These are phyloP conservation scores for Trichoderma sp. DNA, from an alignment of 2,329 filamentous ascomycete genomes.

Conservation along the genomic window DNA sequence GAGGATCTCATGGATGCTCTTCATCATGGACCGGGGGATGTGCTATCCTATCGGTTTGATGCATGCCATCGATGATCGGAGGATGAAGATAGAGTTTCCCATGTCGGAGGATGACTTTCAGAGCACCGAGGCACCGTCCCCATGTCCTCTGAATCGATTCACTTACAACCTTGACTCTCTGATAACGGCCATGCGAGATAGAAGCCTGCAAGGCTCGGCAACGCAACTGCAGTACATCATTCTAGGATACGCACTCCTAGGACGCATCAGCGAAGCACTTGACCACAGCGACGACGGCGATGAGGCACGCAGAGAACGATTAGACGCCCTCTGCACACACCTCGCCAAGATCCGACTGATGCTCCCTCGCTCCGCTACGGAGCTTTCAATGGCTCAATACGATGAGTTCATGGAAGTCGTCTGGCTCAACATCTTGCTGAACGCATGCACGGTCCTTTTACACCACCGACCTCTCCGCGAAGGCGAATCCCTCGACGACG, in stretches of 20 bases:
- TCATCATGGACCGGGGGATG: conserved; percentile 34
- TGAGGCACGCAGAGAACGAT: conserved; percentile 16
- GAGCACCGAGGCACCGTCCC: background rate
- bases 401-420: conserved; percentile 30
- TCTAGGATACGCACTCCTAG: conserved; percentile 32
- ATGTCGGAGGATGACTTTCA: conserved; percentile 34
- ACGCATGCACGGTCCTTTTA: conserved; percentile 31
- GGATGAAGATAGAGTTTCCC: conserved; percentile 33
- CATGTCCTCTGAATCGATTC: background rate
- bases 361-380: conserved; percentile 33
- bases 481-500: conserved; percentile 22
- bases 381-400: conserved; percentile 31
- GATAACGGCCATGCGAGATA: conserved; percentile 30
- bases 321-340: conserved; percentile 30
- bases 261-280: conserved; percentile 32
- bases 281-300: conserved; percentile 29
- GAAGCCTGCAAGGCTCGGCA: conserved; percentile 20
- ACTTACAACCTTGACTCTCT: conserved; percentile 30
- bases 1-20: conserved; percentile 34
- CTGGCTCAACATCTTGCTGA: conserved; percentile 33
- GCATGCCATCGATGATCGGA: conserved; percentile 35
- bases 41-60: conserved; percentile 35
- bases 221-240: conserved; percentile 33
- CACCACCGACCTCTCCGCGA: conserved; percentile 32
- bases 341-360: conserved; percentile 33